Evolutionary conservation across 73 alveolate genomes (phyloP).

Genomic region (Uronychia binucleata): DNA sequence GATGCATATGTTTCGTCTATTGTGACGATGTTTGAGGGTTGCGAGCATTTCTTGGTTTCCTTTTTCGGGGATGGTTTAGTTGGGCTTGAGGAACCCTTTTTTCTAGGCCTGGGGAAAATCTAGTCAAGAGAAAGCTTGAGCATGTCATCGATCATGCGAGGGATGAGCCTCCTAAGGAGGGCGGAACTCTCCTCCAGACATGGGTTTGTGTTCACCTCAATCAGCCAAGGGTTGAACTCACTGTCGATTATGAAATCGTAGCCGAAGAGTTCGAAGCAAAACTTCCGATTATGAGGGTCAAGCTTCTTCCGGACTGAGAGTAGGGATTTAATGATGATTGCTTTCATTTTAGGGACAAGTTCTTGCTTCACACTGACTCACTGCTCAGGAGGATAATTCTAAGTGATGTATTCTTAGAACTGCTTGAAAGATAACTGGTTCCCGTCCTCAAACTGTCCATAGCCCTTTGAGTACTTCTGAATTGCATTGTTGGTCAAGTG

Average conservation of each 20-base stretch:
- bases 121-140: conserved; percentile 73
- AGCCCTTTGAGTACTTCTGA: conserved; percentile 76
- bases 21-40: neutral
- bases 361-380: conserved; percentile 79
- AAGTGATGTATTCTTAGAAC: conserved; percentile 72
- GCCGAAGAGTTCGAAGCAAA: conserved; percentile 81
- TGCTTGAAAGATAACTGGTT: conserved; percentile 79
- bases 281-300: conserved; percentile 71
- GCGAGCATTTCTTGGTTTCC: neutral
- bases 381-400: conserved; percentile 65
- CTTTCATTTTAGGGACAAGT: conserved; percentile 86
- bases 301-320: conserved; percentile 23
- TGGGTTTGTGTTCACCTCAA: conserved; percentile 95
- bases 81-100: neutral
- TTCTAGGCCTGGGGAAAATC: conserved; percentile 40
- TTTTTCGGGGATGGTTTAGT: neutral
- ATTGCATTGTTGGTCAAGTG: conserved; percentile 91
- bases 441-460: conserved; percentile 90
- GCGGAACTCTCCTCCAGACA: conserved; percentile 90
- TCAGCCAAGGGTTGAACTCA: conserved; percentile 83
- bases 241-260: conserved; percentile 76
- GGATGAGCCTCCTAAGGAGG: conserved; percentile 71
- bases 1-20: neutral
- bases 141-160: conserved; percentile 93
- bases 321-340: conserved; percentile 39